phyloP scores from a whole-genome alignment of 371 early-diverging fungal genomes.

The Blastocladiella emersonii region DNA sequence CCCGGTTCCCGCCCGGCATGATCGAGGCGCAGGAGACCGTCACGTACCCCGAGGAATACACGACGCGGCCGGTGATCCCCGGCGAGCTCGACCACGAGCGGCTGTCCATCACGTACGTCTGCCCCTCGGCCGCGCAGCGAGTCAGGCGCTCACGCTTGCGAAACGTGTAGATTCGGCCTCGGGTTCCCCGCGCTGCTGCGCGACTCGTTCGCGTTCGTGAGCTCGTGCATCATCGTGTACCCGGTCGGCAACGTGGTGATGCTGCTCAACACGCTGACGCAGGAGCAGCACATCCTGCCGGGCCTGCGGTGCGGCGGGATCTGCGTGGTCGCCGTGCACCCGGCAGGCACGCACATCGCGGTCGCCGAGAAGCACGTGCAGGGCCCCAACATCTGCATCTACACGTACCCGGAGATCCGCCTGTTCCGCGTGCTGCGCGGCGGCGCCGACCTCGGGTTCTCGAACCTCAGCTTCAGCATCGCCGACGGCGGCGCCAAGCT shows the following conservation, averaged over 20 bases:
- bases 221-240: not conserved
- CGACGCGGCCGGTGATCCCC: not conserved
- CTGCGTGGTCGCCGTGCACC: slow-evolving; percentile 36
- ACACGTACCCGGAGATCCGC: slow-evolving; percentile 26
- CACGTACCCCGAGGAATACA: not conserved
- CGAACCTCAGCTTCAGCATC: slow-evolving; percentile 11
- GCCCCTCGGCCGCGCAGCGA: not conserved
- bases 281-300: slow-evolving; percentile 24
- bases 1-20: not conserved
- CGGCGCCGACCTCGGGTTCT: slow-evolving; percentile 8
- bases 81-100: slow-evolving; percentile 1
- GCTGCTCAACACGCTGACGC: slow-evolving; percentile 23
- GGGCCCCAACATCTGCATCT: slow-evolving; percentile 30
- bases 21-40: not conserved
- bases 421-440: slow-evolving; percentile 20
- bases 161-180: not conserved
- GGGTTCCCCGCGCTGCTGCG: not conserved
- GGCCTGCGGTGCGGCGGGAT: slow-evolving; percentile 29
- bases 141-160: too few species aligned
- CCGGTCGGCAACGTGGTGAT: slow-evolving; percentile 28
- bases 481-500: slow-evolving; percentile 25
- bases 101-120: not conserved
- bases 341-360: slow-evolving; percentile 25
- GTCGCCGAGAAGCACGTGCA: slow-evolving; percentile 23
- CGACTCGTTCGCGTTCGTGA: not conserved